phyloP scores from a whole-genome alignment of 495 filamentous ascomycete species.

The Annulohypoxylon maeteangense region DNA sequence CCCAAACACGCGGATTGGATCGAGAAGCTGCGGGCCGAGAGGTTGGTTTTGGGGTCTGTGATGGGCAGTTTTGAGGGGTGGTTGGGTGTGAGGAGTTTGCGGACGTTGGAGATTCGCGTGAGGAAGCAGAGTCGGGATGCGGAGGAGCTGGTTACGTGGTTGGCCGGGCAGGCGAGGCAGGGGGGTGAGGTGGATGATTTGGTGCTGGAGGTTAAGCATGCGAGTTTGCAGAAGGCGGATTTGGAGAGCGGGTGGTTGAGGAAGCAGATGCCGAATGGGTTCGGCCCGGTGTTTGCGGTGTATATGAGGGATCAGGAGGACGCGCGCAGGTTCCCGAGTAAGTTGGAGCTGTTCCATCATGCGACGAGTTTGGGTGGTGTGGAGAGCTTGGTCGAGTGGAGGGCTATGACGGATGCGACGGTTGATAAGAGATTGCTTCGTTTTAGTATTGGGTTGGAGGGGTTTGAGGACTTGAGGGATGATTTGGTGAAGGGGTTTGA shows the following conservation, averaged over 20 bases:
- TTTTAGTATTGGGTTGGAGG: slow-evolving; percentile 87
- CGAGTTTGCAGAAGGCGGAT: slow-evolving; percentile 73
- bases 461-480: slow-evolving; percentile 81
- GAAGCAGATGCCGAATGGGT: slow-evolving; percentile 93
- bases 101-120: slow-evolving; percentile 88
- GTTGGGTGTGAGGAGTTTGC: slow-evolving; percentile 85
- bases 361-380: slow-evolving; percentile 94
- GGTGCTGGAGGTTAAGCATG: slow-evolving; percentile 75
- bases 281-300: slow-evolving; percentile 87
- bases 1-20: slow-evolving; percentile 69
- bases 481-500: slow-evolving; percentile 79
- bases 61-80: slow-evolving; percentile 93
- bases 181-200: slow-evolving; percentile 58
- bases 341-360: slow-evolving; percentile 87
- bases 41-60: slow-evolving; percentile 79
- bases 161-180: slow-evolving; percentile 62
- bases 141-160: slow-evolving; percentile 74
- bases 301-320: slow-evolving; percentile 66
- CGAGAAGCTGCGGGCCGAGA: slow-evolving; percentile 67
- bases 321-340: slow-evolving; percentile 77
- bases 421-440: slow-evolving; percentile 81
- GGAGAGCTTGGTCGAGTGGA: slow-evolving; percentile 92
- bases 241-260: slow-evolving; percentile 72
- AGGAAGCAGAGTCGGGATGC: slow-evolving; percentile 76
- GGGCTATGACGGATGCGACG: slow-evolving; percentile 80